Evolutionary conservation across 176 grass and related monocot genomes (phyloP), one percentile per base, ranked within the genome.

Genomic region (Phragmites australis): DNA sequence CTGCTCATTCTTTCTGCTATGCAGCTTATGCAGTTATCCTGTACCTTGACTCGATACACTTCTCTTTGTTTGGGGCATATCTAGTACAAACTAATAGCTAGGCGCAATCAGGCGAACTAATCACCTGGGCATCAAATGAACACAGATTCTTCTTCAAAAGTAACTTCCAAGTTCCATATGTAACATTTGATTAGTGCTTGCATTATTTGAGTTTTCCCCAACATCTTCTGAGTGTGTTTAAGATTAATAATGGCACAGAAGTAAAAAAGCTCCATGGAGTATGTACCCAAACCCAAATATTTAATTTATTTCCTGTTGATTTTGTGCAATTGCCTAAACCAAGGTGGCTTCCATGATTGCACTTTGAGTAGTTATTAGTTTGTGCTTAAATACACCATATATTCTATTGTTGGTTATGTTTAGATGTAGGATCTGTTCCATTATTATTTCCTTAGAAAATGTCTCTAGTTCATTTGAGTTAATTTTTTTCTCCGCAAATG

Each of bases 351-450:
- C 42, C 6, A 56, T 65, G 42, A 16, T 55, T 54, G 12, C 17
- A 39, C 60, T 6, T 58, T 11, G 12, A 29, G 4, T 31, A 75
- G 71, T 42, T 83, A 72, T 65, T 31, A 31, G 46, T 87, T 65
- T 88, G 80, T 62, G 23, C 23, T 47, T 78, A 18, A 78, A 39
- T 47, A 32, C 41, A 61, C 30, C 9, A n/a, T 83, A 42, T 53
- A 67, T 44, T 74, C n/a, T 70, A 19, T 40, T 39, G 18, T 60
- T 42, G 22, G 23, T 66, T 72, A 48, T 83, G 59, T 37, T 74
- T 29, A 58, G 40, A 72, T 83, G 31, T 70, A 23, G 23, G n/a
- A 63, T 67, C 17, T 70, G 34, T 62, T 64, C 17, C 58, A 18
- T 47, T 50, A 70, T 56, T 42, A 25, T 70, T 69, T 63, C 54